These are phyloP conservation scores for Penicillium canescens DNA, from an alignment of 495 filamentous ascomycete species.

Conservation along the genomic window DNA sequence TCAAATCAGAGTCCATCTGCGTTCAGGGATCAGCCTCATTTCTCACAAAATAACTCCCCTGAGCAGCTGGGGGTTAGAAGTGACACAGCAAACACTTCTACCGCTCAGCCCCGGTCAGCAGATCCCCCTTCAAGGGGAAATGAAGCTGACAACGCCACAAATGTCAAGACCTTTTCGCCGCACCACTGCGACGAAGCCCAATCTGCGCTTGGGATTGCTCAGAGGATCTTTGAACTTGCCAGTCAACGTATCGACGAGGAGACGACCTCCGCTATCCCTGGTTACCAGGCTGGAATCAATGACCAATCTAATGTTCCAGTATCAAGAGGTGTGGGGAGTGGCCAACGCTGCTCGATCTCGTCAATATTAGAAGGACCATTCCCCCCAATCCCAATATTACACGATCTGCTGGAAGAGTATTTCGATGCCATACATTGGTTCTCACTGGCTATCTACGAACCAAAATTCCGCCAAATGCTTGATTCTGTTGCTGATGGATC, in stretches of 20 bases:
- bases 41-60: too few species aligned
- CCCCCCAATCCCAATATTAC: slow-evolving; percentile 18
- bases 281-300: slow-evolving; percentile 17
- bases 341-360: slow-evolving; percentile 19
- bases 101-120: not conserved
- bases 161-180: not conserved
- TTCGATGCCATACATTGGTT: slow-evolving; percentile 40
- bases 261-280: slow-evolving; percentile 33
- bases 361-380: slow-evolving; percentile 19
- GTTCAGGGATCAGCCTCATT: too few species aligned
- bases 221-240: slow-evolving; percentile 23
- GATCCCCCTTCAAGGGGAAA: not conserved
- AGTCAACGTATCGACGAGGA: slow-evolving; percentile 25
- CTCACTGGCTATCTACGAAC: slow-evolving; percentile 30
- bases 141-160: not conserved
- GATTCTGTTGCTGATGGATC: slow-evolving; percentile 25
- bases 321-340: not conserved
- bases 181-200: slow-evolving; percentile 24
- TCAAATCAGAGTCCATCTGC: too few species aligned
- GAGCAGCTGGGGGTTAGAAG: not conserved
- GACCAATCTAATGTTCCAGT: not conserved
- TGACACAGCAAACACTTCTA: not conserved
- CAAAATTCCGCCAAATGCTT: slow-evolving; percentile 29
- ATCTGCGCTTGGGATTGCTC: slow-evolving; percentile 28
- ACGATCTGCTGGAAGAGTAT: slow-evolving; percentile 29